Conservation (phyloP, 768 basidiomycete species). For the Leccinum uliginosum region DNA sequence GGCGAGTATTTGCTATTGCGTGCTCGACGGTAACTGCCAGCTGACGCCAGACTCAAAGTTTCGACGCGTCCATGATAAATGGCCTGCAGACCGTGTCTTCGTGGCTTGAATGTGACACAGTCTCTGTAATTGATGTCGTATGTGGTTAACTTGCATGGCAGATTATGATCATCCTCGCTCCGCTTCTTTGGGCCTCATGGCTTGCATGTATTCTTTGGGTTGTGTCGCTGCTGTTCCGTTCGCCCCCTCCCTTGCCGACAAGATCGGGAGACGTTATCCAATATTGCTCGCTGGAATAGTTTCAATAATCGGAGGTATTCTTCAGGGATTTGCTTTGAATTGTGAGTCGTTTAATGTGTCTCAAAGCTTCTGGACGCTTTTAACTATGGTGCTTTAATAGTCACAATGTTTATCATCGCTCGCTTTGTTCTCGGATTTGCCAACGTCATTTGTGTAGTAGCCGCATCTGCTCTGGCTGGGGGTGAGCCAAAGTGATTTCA, state of each 20-base stretch:
- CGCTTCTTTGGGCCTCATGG: background rate
- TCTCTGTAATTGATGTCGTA: background rate
- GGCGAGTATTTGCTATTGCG: background rate
- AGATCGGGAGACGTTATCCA: conserved; percentile 10
- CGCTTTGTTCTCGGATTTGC: conserved; percentile 17
- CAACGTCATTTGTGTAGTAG: conserved; percentile 12
- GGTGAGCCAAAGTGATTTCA: conserved; percentile 5
- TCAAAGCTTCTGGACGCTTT: background rate
- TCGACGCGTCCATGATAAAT: conserved; percentile 24
- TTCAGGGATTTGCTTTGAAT: conserved; percentile 15
- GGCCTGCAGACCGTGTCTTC: background rate
- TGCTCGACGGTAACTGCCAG: background rate
- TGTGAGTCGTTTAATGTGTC: conserved; percentile 2
- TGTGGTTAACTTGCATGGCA: background rate
- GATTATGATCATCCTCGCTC: background rate
- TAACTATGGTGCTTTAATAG: background rate
- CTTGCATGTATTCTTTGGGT: conserved; percentile 58
- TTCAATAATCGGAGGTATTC: conserved; percentile 8
- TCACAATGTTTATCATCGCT: conserved; percentile 13
- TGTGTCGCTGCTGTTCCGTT: conserved; percentile 50
- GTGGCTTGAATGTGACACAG: background rate
- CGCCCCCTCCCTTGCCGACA: conserved; percentile 8
- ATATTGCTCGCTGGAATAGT: conserved; percentile 13
- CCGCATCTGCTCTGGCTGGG: conserved; percentile 18
- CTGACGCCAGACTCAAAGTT: background rate